Evolutionary conservation across 139 green algal genomes (phyloP).

Genomic region (Auxenochlorella pyrenoidosa): DNA sequence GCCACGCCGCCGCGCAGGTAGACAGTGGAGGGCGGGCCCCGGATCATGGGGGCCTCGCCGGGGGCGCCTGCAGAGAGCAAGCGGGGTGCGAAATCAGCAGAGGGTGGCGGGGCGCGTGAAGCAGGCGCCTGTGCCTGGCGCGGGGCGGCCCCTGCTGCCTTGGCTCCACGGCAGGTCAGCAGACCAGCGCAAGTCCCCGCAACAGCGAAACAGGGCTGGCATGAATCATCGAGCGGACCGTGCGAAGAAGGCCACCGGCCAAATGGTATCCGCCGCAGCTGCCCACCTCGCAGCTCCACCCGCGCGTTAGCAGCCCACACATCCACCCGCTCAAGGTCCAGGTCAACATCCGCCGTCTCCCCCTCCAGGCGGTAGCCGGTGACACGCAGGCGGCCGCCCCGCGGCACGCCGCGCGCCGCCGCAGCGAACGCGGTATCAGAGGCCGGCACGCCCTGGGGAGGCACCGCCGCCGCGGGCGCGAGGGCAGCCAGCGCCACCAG

Average conservation of each 20-base stretch:
- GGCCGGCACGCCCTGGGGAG: background rate
- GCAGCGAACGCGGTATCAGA: background rate
- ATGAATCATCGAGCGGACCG: too few relatives aligned
- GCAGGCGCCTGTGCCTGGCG: too few relatives aligned
- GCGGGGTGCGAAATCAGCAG: too few relatives aligned
- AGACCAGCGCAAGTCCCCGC: too few relatives aligned
- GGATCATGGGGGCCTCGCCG: background rate
- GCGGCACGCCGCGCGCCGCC: background rate
- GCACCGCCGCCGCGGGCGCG: background rate
- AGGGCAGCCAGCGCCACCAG: background rate
- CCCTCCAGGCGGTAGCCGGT: slow-evolving; percentile 3
- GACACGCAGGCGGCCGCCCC: background rate
- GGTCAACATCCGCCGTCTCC: background rate
- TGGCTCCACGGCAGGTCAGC: too few relatives aligned
- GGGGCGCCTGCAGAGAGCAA: background rate
- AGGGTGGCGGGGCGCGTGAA: too few relatives aligned
- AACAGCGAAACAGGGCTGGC: too few relatives aligned
- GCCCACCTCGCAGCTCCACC: background rate
- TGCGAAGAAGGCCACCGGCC: too few relatives aligned
- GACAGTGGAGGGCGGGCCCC: background rate
- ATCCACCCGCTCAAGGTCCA: background rate
- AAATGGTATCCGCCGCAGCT: too few relatives aligned
- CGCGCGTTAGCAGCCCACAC: background rate
- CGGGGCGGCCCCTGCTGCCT: too few relatives aligned
- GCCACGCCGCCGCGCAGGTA: slow-evolving; percentile 4